Percentiles rank a stretch among this genome's conserved stretches.
phyloP scores from a whole-genome alignment of 2,329 filamentous ascomycete species.

The Aspergillus tamarii region DNA sequence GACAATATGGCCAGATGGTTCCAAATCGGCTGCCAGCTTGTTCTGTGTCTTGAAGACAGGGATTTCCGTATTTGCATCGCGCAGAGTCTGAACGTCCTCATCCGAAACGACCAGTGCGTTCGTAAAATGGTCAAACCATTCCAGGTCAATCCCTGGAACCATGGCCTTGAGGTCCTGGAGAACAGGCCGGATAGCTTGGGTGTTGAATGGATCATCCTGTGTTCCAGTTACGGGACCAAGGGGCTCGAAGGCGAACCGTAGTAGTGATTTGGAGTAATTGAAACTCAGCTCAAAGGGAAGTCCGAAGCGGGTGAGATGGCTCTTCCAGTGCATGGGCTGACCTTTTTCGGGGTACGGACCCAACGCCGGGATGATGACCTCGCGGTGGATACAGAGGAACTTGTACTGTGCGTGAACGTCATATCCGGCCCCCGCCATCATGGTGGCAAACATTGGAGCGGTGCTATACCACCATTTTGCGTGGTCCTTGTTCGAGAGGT shows the following conservation, averaged over 20 bases:
- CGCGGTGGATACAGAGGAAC: constrained; percentile 7
- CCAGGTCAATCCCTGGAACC: constrained; percentile 10
- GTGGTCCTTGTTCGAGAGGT: constrained; percentile 8
- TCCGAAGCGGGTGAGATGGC: constrained; percentile 18
- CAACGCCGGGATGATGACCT: constrained; percentile 13
- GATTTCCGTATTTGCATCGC: not conserved
- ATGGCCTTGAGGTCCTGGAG: constrained; percentile 12
- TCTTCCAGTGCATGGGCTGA: constrained; percentile 15
- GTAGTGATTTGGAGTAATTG: constrained; percentile 16
- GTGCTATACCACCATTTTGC: constrained; percentile 18
- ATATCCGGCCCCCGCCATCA: constrained; percentile 9
- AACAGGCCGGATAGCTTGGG: constrained; percentile 8
- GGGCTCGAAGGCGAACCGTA: constrained; percentile 22
- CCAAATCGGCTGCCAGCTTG: not conserved
- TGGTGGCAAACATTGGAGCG: constrained; percentile 14
- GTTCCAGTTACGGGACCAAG: constrained; percentile 16
- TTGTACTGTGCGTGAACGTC: constrained; percentile 15
- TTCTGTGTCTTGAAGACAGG: constrained; percentile 5
- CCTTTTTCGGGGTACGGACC: constrained; percentile 11
- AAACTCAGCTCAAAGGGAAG: constrained; percentile 21
- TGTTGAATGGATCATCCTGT: constrained; percentile 19
- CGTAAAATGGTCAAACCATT: constrained; percentile 15
- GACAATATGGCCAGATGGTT: not conserved
- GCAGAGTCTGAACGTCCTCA: not conserved
- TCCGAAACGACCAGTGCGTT: constrained; percentile 14